Percentiles rank a stretch among this genome's conserved stretches.
phyloP scores from a whole-genome alignment of 352 stramenopile genomes.

The Phytophthora vignae region DNA sequence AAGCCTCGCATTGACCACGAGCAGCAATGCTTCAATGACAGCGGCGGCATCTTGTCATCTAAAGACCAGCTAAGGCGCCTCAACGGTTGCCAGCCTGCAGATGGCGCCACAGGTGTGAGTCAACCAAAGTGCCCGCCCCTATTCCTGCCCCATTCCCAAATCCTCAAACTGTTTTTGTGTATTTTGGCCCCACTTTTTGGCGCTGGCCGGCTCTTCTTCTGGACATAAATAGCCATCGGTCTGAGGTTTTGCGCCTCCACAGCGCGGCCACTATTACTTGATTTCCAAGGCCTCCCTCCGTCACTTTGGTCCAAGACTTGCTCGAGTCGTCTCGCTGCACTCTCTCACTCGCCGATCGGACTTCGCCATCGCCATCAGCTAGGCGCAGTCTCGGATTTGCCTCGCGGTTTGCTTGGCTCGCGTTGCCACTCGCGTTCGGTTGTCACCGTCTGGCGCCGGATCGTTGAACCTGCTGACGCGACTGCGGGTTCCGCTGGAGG shows the following conservation, averaged over 20 bases:
- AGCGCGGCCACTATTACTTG: background rate
- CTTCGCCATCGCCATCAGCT: slow-evolving; percentile 23
- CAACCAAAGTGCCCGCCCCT: background rate
- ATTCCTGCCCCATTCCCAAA: background rate
- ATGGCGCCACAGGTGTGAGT: background rate
- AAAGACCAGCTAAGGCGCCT: no score
- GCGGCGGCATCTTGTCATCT: no score
- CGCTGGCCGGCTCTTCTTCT: background rate
- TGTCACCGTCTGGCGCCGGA: slow-evolving; percentile 7
- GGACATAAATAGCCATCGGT: background rate
- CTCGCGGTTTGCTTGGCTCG: background rate
- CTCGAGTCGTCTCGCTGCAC: background rate
- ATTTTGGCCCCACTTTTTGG: background rate
- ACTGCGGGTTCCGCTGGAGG: slow-evolving; percentile 15
- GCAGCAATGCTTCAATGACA: no score
- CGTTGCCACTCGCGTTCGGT: slow-evolving; percentile 2
- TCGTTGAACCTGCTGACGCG: slow-evolving; percentile 33
- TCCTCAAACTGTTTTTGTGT: background rate
- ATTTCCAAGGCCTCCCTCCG: background rate
- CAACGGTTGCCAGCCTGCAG: no score
- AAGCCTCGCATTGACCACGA: no score
- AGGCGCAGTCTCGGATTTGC: slow-evolving; percentile 22
- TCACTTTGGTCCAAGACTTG: no score
- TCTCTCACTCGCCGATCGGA: background rate
- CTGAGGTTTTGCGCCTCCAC: no score